phyloP scores from a whole-genome alignment of 2,329 filamentous ascomycete genomes.

The Neonectria neomacrospora region DNA sequence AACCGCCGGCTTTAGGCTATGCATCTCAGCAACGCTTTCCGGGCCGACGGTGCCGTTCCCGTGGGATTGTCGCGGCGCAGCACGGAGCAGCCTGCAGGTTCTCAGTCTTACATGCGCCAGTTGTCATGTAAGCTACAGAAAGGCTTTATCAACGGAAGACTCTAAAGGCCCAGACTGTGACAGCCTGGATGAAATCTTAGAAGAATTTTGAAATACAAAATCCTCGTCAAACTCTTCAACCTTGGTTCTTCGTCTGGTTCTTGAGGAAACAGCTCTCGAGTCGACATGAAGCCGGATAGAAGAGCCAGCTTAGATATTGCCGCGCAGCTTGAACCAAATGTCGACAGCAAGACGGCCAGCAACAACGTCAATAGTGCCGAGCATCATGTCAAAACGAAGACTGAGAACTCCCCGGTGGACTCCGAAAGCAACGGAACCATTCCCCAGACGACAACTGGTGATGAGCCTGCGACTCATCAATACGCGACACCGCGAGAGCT shows the following conservation, averaged over 20 bases:
- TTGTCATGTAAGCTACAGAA: conserved; percentile 7
- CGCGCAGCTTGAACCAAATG: background rate
- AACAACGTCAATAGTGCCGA: background rate
- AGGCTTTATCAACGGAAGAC: background rate
- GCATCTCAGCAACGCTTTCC: conserved; percentile 16
- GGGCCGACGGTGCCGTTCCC: conserved; percentile 29
- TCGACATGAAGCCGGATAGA: conserved; percentile 10
- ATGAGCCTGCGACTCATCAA: conserved; percentile 14
- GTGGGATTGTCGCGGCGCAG: conserved; percentile 18
- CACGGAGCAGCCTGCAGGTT: conserved; percentile 15
- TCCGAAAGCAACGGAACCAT: background rate
- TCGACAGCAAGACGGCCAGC: background rate
- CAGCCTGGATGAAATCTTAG: background rate
- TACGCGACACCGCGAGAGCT: conserved; percentile 29
- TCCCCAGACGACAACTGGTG: background rate
- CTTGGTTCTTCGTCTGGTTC: background rate
- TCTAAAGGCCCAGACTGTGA: background rate
- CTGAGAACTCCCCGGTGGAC: background rate
- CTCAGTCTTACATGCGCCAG: conserved; percentile 16
- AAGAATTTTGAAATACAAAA: background rate
- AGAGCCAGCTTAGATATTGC: conserved; percentile 8
- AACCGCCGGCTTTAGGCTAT: conserved; percentile 22
- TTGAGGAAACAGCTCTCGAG: background rate
- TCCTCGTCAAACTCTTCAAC: background rate
- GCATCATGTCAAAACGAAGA: background rate